Conservation (phyloP, 2,329 filamentous ascomycete genomes). For the Exophiala spinifera region DNA sequence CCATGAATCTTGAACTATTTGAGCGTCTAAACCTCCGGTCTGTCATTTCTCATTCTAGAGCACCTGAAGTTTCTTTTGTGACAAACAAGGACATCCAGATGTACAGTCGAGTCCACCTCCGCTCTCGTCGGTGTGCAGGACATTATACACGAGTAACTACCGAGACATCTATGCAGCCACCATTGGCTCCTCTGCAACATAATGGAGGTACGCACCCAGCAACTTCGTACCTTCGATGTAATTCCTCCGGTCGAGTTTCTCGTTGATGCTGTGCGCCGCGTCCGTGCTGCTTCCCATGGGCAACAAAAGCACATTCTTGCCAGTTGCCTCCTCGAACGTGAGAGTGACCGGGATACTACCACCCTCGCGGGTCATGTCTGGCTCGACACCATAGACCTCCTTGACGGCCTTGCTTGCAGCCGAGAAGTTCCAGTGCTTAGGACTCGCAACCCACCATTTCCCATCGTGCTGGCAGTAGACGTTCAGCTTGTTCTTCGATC, state of each 20-base stretch:
- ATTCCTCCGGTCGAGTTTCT: constrained; percentile 95
- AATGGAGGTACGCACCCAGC: constrained; percentile 90
- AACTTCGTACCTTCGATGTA: constrained; percentile 98
- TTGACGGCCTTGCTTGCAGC: constrained; percentile 95
- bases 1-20: no score
- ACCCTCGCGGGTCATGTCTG: constrained; percentile 93
- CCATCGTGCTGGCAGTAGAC: constrained; percentile 82
- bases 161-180: constrained; percentile 1
- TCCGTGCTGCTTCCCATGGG: constrained; percentile 98
- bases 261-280: constrained; percentile 95
- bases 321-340: constrained; percentile 94
- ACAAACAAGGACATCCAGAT: no score
- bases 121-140: no score
- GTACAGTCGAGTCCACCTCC: no score
- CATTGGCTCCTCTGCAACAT: constrained; percentile 84
- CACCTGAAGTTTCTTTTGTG: no score
- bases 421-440: constrained; percentile 98
- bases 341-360: constrained; percentile 96
- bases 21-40: no score
- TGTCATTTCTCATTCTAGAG: no score
- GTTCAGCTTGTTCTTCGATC: constrained; percentile 87
- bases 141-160: no score
- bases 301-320: constrained; percentile 92
- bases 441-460: constrained; percentile 98
- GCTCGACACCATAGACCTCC: constrained; percentile 87